Base-by-base conservation (phyloP, 2,329 filamentous ascomycete genomes). In the Chaetomium sp. region DNA sequence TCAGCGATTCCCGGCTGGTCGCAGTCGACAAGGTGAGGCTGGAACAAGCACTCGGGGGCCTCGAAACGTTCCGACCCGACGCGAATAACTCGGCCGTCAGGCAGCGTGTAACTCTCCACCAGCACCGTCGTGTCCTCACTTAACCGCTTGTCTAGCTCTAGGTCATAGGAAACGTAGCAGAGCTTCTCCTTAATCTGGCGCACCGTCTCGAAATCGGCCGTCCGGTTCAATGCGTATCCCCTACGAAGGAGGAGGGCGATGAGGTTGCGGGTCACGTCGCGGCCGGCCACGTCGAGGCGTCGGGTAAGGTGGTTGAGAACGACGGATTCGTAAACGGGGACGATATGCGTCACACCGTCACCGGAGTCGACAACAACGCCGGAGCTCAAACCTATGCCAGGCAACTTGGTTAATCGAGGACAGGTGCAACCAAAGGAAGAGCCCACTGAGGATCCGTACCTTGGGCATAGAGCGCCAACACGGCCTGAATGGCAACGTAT, bases 171-270 rank as follows among this genome's bases (percentile, higher is more conserved):
- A 55, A 99, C 92, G 72, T 99, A 99, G 80, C 94, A 97, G 51
- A 99, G 87, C 80, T 99, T 99, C 80, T 99, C 94, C 78, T 99
- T 99, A 78, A 99, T 97, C 73, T 97, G 92, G 60, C 94, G 88
- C 55, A 99, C 94, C 4, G 94, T 99, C 75, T 99, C 94, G 72
- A 99, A 99, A 72, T 99, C 94, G 70, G 94, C 94, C 10, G 94
- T 99, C 71, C 94, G 85, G 82, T 99, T 99, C 60, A 99, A 84
- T 38, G 94, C 91, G 72, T 99, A 99, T 45, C 94, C 94, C 64
- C 94, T 85, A 68, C 94, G 89, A 56, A 96, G 82, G 19, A 99
- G 86, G 49, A 99, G 86, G 50, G 91, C 90, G 72, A 99, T 99
- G 62, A 99, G 82, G 74, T 99, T 97, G 67, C 92, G 88, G n/a